phyloP scores from a whole-genome alignment of 495 filamentous ascomycete species.

The Talaromyces adpressus region DNA sequence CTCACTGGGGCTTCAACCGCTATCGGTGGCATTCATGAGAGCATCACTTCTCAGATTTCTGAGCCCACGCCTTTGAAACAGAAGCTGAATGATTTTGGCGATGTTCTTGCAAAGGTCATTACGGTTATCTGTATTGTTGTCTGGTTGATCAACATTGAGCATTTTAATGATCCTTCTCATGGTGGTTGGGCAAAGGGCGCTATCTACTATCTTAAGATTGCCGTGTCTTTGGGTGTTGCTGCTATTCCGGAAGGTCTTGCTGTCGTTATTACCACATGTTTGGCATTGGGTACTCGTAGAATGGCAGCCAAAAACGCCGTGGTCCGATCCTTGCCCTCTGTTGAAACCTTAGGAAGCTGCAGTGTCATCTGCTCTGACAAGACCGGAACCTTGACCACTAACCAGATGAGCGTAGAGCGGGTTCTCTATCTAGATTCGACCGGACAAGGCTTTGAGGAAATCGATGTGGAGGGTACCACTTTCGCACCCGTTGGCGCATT shows the following conservation, averaged over 20 bases:
- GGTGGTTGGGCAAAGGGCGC: slow-evolving; percentile 96
- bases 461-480: slow-evolving; percentile 88
- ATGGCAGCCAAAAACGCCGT: slow-evolving; percentile 99
- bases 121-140: slow-evolving; percentile 93
- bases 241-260: slow-evolving; percentile 97
- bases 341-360: slow-evolving; percentile 97
- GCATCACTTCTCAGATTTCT: slow-evolving; percentile 95
- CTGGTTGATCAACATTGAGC: slow-evolving; percentile 96
- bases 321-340: slow-evolving; percentile 89
- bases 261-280: slow-evolving; percentile 95
- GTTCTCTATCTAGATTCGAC: slow-evolving; percentile 71
- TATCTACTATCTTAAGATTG: slow-evolving; percentile 99
- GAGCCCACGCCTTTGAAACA: slow-evolving; percentile 96
- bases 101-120: slow-evolving; percentile 95
- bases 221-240: slow-evolving; percentile 95
- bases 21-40: slow-evolving; percentile 98
- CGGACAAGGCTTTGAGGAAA: slow-evolving; percentile 73
- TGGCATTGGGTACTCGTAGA: slow-evolving; percentile 91
- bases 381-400: slow-evolving; percentile 96
- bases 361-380: slow-evolving; percentile 99
- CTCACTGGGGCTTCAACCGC: slow-evolving; percentile 87
- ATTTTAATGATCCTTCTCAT: slow-evolving; percentile 92
- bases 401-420: slow-evolving; percentile 98
- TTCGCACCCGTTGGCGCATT: slow-evolving; percentile 81
- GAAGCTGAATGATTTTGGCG: slow-evolving; percentile 97